Percentiles rank a stretch among this genome's conserved stretches.
These are phyloP conservation scores for Ichthyophthirius multifiliis DNA, from an alignment of 169 alveolate genomes.

Conservation along the genomic window DNA sequence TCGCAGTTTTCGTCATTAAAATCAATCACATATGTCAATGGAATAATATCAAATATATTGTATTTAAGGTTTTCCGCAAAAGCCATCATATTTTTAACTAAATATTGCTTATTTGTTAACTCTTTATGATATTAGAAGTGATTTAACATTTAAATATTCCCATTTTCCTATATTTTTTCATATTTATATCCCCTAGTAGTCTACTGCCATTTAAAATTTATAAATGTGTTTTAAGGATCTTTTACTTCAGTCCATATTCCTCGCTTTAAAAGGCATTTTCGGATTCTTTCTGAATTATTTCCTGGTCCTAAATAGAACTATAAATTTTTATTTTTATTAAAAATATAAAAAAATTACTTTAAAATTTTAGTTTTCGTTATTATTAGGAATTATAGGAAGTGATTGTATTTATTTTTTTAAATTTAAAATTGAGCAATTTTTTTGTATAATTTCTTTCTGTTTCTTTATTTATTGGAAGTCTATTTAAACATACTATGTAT, in stretches of 20 bases:
- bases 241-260: conserved; percentile 60
- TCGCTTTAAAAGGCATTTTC: conserved; percentile 50
- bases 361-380: too few species aligned
- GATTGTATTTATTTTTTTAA: too few species aligned
- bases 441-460: too few species aligned
- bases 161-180: conserved; percentile 25
- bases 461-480: too few species aligned
- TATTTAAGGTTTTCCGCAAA: conserved; percentile 53
- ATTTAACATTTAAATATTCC: conserved; percentile 60
- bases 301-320: conserved; percentile 54
- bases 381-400: too few species aligned
- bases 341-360: too few species aligned
- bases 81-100: conserved; percentile 49
- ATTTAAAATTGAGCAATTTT: too few species aligned
- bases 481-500: too few species aligned
- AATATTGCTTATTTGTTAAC: conserved; percentile 62
- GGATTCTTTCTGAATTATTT: conserved; percentile 53
- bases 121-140: conserved; percentile 75
- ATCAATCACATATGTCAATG: conserved; percentile 60
- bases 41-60: conserved; percentile 57
- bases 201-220: conserved; percentile 53
- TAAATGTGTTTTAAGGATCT: conserved; percentile 44
- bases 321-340: too few species aligned
- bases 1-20: conserved; percentile 36
- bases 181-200: conserved; percentile 25